Base-by-base conservation (phyloP, 2,329 filamentous ascomycete genomes). In the Didymellaceae sp. region DNA sequence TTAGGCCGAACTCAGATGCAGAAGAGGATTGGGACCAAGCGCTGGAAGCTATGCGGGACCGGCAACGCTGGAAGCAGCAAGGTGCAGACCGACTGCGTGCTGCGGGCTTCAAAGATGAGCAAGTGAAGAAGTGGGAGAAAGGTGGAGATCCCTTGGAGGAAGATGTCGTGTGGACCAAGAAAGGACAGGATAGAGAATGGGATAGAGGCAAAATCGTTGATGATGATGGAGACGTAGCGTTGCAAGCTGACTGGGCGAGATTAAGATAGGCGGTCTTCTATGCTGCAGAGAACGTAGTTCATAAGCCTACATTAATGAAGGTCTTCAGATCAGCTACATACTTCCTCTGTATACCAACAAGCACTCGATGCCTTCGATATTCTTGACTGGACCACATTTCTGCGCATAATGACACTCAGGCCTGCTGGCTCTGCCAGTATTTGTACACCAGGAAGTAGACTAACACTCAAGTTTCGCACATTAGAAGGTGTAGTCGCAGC, bases 21-120 rank as follows among this genome's bases (percentile, higher is more conserved):
- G 80, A 79, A 21, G 85, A 87, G 54, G 85, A 90, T 52, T 96
- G 91, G 91, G 88, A 90, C 34, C 84, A 90, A 61, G 86, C 89
- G 1, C 78, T 94, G 1, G 91, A 96, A 72, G 86, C 87, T 4
- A 80, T 90, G 47, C 83, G 88, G 30, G 91, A 96, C 68, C 85
- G 90, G n/a, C 84, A 90, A 59, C 86, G 86, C 58, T 91, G 89
- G 84, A 86, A 85, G 63, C 81, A 86, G 56, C 84, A 86, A 59
- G 90, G 91, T 22, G 89, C 89, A 6, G 86, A 91, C 43, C 79
- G 91, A 50, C 75, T 97, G 52, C 85, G 85, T 25, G 84, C 83
- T 16, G 91, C 90, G 0, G 92, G 91, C 0, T 95, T 96, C 66
- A 85, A 83, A 1, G 88, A 91, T 13, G 83, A 85, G 4, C 84